A percentile compares a stretch with the other conserved stretches of the same genome.
Evolutionary conservation across 2,329 filamentous ascomycete species (phyloP).

Genomic region (Samsoniella hepiali): DNA sequence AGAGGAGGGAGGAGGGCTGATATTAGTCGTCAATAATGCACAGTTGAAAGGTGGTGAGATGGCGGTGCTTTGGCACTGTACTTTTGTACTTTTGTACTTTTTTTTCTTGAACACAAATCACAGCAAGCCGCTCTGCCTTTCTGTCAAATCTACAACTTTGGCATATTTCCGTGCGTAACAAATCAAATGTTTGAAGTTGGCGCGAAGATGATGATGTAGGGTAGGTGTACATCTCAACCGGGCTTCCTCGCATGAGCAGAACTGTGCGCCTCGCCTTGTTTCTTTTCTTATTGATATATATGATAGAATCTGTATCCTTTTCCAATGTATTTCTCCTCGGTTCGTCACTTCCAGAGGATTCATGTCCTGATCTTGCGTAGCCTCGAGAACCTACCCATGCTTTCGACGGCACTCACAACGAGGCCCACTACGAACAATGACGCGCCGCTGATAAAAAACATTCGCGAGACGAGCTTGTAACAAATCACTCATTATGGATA

Average conservation of each 20-base stretch:
- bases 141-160: no score
- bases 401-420: no score
- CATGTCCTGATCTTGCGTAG: no score
- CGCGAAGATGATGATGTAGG: not conserved
- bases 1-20: not conserved
- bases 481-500: not conserved
- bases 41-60: not conserved
- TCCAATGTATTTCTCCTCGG: no score
- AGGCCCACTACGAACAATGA: no score
- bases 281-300: not conserved
- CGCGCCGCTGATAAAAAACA: no score
- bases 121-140: not conserved
- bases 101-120: not conserved
- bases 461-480: not conserved
- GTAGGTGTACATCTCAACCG: not conserved
- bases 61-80: not conserved
- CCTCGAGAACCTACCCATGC: no score
- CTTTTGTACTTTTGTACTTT: not conserved
- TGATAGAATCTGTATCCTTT: no score
- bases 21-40: not conserved
- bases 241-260: not conserved
- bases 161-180: no score
- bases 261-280: not conserved
- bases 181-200: no score
- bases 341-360: no score